Base-by-base conservation (phyloP, 2,329 filamentous ascomycete genomes). In the Epichloe hybrida region DNA sequence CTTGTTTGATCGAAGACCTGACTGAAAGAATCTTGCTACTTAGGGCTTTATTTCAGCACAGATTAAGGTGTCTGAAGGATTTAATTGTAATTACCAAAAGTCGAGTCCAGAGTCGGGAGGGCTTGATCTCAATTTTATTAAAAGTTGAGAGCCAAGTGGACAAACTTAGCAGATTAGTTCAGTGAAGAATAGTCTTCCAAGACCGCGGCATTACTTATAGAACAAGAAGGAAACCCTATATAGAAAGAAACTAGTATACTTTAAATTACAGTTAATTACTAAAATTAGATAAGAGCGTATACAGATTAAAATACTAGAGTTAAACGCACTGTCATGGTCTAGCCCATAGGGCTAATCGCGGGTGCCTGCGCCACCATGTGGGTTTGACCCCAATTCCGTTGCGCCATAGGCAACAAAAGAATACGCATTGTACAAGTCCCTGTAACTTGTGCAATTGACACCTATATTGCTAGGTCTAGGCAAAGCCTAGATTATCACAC, bases 241-340 rank as follows among this genome's bases (percentile, higher is more conserved):
- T 27, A 8, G 2, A 27, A 27, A 27, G 5, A 27, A 8, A 8
- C 6, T 27, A 1, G 27, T 27, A 27, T 27, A 27, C 27, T 27
- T 8, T 27, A 3, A 27, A 8, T 1, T 27, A 8, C 5, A 27
- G 27, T 27, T 3, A 8, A 8, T 27, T 27, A 27, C 7, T 8
- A 3, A 8, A 8, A 27, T 8, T 27, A 8, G 2, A 8, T 0
- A 3, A 27, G 27, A 3, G 27, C 7, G 7, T 27, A 8, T 8
- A 8, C 1, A 27, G 27, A 8, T 2, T 27, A 1, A 3, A 2
- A 8, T 8, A 3, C 1, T 3, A 27, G 3, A 8, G 27, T 27
- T 8, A 8, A 8, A 27, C 2, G 2, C 2, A 27, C 2, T n/a
- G n/a, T n/a, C n/a, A n/a, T n/a, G n/a, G n/a, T n/a, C n/a, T n/a